Percentiles rank a stretch among this genome's conserved stretches.
Evolutionary conservation across 2,329 filamentous ascomycete genomes (phyloP).

Genomic region (Drechslerella coelobrocha): DNA sequence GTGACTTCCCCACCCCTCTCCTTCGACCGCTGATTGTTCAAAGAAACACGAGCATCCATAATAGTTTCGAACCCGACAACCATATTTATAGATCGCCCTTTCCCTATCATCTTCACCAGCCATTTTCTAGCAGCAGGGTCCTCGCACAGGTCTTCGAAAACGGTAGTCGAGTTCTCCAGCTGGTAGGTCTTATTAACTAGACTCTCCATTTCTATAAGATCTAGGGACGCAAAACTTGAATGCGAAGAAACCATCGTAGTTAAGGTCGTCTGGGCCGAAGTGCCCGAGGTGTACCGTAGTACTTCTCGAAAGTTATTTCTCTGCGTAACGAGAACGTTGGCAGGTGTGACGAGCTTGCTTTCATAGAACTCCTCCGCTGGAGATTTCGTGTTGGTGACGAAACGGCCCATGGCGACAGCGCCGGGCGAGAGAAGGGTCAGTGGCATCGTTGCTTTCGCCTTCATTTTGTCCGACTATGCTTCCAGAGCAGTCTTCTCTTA

Average conservation of each 20-base stretch:
- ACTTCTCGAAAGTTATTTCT: constrained; percentile 6
- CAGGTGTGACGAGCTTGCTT: not conserved
- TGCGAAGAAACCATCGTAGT: not conserved
- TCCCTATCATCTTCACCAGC: not conserved
- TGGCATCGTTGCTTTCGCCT: no score
- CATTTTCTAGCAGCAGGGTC: not conserved
- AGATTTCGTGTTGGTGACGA: constrained; percentile 4
- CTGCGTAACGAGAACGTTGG: not conserved
- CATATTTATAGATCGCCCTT: constrained; percentile 9
- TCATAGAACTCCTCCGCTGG: constrained; percentile 5
- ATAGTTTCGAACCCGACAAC: constrained; percentile 20
- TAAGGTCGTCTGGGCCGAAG: not conserved
- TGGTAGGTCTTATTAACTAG: constrained; percentile 8
- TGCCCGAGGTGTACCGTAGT: not conserved
- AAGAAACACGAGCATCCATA: not conserved
- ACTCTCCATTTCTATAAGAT: constrained; percentile 8
- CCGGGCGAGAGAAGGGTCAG: not conserved
- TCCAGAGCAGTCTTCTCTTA: no score
- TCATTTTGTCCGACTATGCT: no score
- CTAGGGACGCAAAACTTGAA: not conserved
- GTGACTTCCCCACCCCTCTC: not conserved
- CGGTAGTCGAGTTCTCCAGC: constrained; percentile 13
- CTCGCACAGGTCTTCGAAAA: constrained; percentile 18
- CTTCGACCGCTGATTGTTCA: not conserved
- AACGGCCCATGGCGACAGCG: not conserved